Percentiles rank a stretch among this genome's conserved stretches.
phyloP scores from a whole-genome alignment of 306 rosid species.

The Ormosia semicastrata region DNA sequence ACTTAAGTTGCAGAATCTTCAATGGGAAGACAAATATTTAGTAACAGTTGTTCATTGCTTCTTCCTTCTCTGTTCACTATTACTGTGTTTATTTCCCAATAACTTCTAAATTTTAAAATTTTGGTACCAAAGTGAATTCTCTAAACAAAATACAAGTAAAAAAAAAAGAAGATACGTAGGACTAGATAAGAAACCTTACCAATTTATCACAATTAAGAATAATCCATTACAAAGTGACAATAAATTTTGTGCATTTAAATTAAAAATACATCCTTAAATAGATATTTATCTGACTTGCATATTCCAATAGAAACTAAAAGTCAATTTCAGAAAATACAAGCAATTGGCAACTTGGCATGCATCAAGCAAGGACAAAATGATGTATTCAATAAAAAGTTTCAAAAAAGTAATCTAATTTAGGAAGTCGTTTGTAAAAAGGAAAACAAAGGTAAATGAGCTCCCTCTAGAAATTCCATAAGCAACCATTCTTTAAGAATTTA shows the following conservation, averaged over 20 bases:
- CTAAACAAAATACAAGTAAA: neutral
- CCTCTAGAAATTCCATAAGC: neutral
- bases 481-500: neutral
- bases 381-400: neutral
- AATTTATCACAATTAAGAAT: neutral
- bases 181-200: too few species aligned
- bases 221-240: too few species aligned
- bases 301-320: neutral
- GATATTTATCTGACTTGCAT: neutral
- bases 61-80: neutral
- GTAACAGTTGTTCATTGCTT: too few species aligned
- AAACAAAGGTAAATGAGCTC: neutral
- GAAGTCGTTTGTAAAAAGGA: neutral
- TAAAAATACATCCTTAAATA: too few species aligned
- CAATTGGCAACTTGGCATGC: neutral
- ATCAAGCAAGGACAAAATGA: neutral
- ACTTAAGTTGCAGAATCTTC: neutral
- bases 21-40: too few species aligned
- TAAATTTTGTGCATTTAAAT: too few species aligned
- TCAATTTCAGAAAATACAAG: neutral
- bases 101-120: neutral
- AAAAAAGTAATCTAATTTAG: neutral
- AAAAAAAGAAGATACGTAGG: too few species aligned
- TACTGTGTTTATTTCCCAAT: neutral
- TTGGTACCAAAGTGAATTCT: neutral